Conservation (phyloP, 108 stramenopile genomes). For the Pseudonitzschia multistriata region DNA sequence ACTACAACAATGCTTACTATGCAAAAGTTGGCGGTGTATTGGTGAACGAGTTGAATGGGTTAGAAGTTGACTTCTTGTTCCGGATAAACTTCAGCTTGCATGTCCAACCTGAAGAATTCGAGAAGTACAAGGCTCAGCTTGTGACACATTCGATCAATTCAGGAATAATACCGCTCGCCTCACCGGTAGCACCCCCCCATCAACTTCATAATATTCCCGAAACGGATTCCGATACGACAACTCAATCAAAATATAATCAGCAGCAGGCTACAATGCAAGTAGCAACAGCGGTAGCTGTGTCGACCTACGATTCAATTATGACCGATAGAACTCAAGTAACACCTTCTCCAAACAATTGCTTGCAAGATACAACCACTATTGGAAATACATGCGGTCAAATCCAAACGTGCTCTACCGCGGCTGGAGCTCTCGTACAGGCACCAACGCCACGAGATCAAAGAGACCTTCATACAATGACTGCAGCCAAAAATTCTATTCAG, state of each 20-base stretch:
- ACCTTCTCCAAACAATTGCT: neutral
- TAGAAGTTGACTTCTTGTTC: conserved; percentile 95
- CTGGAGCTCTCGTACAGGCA: neutral
- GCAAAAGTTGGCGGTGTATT: conserved; percentile 91
- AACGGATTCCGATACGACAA: neutral
- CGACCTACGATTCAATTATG: neutral
- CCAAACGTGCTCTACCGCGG: too few species aligned
- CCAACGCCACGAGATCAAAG: neutral
- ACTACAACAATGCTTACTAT: conserved; percentile 99
- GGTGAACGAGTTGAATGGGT: conserved; percentile 87
- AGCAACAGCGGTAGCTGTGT: neutral
- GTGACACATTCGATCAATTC: conserved; percentile 51
- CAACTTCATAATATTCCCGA: conserved; percentile 21
- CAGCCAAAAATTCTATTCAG: neutral
- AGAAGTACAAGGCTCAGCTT: conserved; percentile 81
- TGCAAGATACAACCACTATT: neutral
- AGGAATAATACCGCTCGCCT: conserved; percentile 1
- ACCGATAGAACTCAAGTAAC: neutral
- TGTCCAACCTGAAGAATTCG: conserved; percentile 83
- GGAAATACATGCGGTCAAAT: too few species aligned
- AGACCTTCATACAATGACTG: too few species aligned
- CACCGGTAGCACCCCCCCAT: conserved; percentile 12
- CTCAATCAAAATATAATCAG: conserved; percentile 8
- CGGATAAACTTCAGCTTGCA: conserved; percentile 93
- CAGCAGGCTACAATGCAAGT: neutral